A percentile compares a stretch with the other conserved stretches of the same genome.
phyloP scores from a whole-genome alignment of 257 asterid species.

The Jaltomata sinuosa region DNA sequence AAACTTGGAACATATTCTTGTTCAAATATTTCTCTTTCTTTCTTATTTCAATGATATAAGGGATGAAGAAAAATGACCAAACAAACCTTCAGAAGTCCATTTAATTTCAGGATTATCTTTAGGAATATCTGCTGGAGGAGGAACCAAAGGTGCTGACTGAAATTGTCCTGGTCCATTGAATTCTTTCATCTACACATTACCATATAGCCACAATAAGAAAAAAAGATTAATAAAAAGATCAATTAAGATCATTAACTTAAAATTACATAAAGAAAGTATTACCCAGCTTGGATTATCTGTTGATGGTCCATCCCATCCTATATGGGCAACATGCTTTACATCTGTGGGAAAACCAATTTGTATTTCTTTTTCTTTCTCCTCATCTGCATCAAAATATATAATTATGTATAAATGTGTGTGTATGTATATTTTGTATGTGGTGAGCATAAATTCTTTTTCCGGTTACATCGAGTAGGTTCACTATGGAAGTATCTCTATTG shows the following conservation, averaged over 20 bases:
- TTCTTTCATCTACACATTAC: constrained; percentile 60
- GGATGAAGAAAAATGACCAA: not conserved
- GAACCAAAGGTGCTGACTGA: constrained; percentile 61
- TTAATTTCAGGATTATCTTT: constrained; percentile 59
- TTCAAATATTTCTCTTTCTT: not conserved
- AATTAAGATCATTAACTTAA: not conserved
- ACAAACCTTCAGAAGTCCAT: constrained; percentile 82
- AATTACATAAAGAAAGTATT: not conserved
- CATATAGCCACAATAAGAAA: not conserved
- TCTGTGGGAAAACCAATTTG: constrained; percentile 93
- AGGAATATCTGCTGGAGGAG: constrained; percentile 37
- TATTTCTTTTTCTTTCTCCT: constrained; percentile 57
- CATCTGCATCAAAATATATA: constrained; percentile 37
- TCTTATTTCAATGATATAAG: not conserved
- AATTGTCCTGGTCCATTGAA: constrained; percentile 28
- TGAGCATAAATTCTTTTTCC: not conserved
- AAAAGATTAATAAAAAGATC: not conserved
- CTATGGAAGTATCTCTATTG: not conserved
- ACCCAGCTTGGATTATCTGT: constrained; percentile 79
- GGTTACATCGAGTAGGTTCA: not conserved
- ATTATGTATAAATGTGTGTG: not conserved
- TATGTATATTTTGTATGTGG: not conserved
- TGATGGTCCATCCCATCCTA: constrained; percentile 90
- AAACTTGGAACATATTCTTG: no score
- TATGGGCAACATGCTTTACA: constrained; percentile 97